These are phyloP conservation scores for Cercospora canescens DNA, from an alignment of 2,329 filamentous ascomycete species.

Conservation along the genomic window DNA sequence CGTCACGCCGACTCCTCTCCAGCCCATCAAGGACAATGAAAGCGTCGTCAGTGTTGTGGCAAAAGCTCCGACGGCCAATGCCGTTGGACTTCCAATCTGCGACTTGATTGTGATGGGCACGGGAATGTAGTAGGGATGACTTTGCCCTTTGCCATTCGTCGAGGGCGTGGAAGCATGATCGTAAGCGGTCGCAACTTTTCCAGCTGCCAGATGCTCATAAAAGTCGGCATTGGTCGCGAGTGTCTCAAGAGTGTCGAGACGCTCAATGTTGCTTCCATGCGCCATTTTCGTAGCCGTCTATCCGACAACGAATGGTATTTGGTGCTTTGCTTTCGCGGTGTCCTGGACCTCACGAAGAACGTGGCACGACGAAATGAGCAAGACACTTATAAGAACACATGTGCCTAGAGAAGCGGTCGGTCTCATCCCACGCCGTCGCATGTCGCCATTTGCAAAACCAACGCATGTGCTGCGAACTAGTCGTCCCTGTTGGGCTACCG, in stretches of 20 bases:
- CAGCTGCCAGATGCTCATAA: conserved; percentile 31
- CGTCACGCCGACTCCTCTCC: conserved; percentile 50
- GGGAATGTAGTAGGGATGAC: conserved; percentile 30
- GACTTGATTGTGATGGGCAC: conserved; percentile 36
- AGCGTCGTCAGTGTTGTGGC: conserved; percentile 57
- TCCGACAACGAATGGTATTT: too few relatives aligned
- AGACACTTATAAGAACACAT: neutral
- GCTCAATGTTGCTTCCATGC: conserved; percentile 30
- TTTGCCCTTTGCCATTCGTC: conserved; percentile 10
- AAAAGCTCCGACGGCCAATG: conserved; percentile 55
- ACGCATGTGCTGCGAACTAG: neutral
- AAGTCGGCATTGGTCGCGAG: conserved; percentile 30
- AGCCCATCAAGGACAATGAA: conserved; percentile 57
- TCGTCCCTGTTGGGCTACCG: conserved; percentile 3
- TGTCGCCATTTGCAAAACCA: neutral
- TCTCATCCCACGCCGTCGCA: neutral
- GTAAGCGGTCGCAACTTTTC: conserved; percentile 25
- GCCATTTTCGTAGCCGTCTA: conserved; percentile 23
- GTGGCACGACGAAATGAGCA: neutral
- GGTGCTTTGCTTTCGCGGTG: neutral
- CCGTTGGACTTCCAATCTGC: conserved; percentile 39
- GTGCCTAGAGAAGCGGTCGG: neutral
- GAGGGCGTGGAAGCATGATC: conserved; percentile 18
- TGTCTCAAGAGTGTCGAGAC: conserved; percentile 32
- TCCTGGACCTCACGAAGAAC: neutral